A percentile compares a stretch with the other conserved stretches of the same genome.
These are phyloP conservation scores for Spencermartinsiella ligniputridi DNA, from an alignment of 1,139 yeast genomes.

Conservation along the genomic window DNA sequence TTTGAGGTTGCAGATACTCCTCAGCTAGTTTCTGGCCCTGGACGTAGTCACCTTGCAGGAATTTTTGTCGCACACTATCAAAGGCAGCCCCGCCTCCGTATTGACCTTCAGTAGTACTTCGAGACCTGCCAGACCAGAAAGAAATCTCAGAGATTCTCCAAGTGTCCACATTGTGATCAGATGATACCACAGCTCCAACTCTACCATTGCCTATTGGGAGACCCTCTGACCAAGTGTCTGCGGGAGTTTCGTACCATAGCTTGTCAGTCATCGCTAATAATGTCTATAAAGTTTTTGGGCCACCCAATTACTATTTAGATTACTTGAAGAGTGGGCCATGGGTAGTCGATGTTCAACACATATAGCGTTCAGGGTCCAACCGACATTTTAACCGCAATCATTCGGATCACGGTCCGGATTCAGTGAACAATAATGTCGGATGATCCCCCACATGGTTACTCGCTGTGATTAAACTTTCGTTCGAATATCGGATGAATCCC, in stretches of 20 bases:
- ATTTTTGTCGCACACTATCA: conserved; percentile 3
- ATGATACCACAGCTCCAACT: conserved; percentile 10
- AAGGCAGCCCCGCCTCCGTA: conserved; percentile 9
- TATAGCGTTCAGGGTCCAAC: too few relatives aligned
- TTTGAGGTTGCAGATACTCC: conserved; percentile 9
- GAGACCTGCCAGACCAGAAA: conserved; percentile 11
- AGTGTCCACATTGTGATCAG: conserved; percentile 3
- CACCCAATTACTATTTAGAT: too few relatives aligned
- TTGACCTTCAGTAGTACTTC: conserved; percentile 2
- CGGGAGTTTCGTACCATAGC: conserved; percentile 10
- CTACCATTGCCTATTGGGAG: conserved; percentile 13
- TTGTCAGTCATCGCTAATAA: too few relatives aligned
- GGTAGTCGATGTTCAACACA: too few relatives aligned
- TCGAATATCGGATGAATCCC: too few relatives aligned
- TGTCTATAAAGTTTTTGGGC: too few relatives aligned
- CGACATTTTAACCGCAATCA: too few relatives aligned
- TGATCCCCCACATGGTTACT: background rate
- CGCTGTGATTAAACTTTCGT: background rate
- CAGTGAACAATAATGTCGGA: too few relatives aligned
- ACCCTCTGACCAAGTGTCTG: conserved; percentile 9
- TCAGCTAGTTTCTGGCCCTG: conserved; percentile 8
- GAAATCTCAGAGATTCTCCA: conserved; percentile 9
- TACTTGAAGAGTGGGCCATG: too few relatives aligned
- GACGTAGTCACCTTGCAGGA: conserved; percentile 4
- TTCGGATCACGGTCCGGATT: too few relatives aligned